These are phyloP conservation scores for Trematosphaeria pertusa DNA, from an alignment of 2,329 filamentous ascomycete genomes.

Conservation along the genomic window DNA sequence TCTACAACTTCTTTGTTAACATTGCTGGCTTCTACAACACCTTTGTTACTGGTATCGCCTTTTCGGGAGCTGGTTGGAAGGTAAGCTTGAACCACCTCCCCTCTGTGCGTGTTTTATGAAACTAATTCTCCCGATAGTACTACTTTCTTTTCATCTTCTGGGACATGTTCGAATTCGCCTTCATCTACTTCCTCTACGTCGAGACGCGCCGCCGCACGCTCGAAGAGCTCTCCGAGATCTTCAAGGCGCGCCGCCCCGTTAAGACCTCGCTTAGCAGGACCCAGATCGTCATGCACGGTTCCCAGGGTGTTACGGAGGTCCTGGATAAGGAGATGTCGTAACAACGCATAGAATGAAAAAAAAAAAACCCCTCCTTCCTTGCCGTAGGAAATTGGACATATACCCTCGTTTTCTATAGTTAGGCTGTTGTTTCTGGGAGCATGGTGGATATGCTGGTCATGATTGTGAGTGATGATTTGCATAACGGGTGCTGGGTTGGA, in stretches of 20 bases:
- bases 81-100: conserved; percentile 21
- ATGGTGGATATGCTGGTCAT: too few relatives aligned
- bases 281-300: conserved; percentile 38
- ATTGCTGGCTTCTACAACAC: conserved; percentile 55
- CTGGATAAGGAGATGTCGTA: conserved; percentile 39
- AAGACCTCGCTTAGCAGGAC: conserved; percentile 43
- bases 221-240: conserved; percentile 55
- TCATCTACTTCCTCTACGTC: conserved; percentile 49
- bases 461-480: too few relatives aligned
- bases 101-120: not conserved
- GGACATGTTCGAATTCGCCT: conserved; percentile 51
- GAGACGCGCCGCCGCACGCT: conserved; percentile 50
- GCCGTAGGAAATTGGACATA: not conserved
- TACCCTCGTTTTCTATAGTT: not conserved
- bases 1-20: conserved; percentile 57
- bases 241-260: conserved; percentile 49
- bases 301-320: conserved; percentile 40
- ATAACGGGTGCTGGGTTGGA: too few relatives aligned
- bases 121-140: conserved; percentile 31
- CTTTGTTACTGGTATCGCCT: conserved; percentile 53
- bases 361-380: too few relatives aligned
- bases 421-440: not conserved
- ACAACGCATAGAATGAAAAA: too few relatives aligned
- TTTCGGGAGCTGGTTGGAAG: conserved; percentile 48
- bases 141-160: conserved; percentile 52